Base-by-base conservation (phyloP, 768 basidiomycete genomes). In the Tremella mesenterica region DNA sequence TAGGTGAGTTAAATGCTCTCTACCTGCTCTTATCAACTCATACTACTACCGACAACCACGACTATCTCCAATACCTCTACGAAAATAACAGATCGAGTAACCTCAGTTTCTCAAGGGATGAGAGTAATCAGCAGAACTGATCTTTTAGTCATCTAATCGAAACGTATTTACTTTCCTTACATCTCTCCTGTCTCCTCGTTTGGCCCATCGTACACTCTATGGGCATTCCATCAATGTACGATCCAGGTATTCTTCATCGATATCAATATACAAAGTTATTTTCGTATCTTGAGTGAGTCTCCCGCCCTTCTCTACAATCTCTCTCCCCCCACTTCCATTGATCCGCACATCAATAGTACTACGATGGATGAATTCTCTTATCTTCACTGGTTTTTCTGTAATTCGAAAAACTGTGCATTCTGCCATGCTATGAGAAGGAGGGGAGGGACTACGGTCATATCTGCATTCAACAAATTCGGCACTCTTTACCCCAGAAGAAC, bases 241-340 rank as follows among this genome's bases (percentile, higher is more conserved):
- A 59, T 6, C 66, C 72, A 14, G 77, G 83, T 1, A 64, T 82
- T 30, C 70, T 81, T 49, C 79, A 78, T 41, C 78, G 84, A 38
- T 77, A 83, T 67, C 79, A 80, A 5, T 88, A 88, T 85, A 78
- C 81, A 21, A 80, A 86, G 46, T 76, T 96, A 34, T 91, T 92
- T 65, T 85, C 81, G 44, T 85, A 90, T 59, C 75, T 86, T 56
- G 79, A 80, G 91, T 93, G 67, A 71, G 88, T 83, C 23, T 14
- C 14, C 18, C 30, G 27, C 39, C 14, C 12, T 25, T 56, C 59
- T 59, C 36, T 49, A n/a, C n/a, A n/a, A 25, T 36, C 34, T 18
- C 12, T 36, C 34, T 36, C 34, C 18, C 34, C 34, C 12, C 18
- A 18, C 18, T 12, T 36, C 34, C 34, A 18, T 36, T 36, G 12